A percentile compares a stretch with the other conserved stretches of the same genome.
phyloP scores from a whole-genome alignment of 352 stramenopile species.

The Achlya hypogyna region DNA sequence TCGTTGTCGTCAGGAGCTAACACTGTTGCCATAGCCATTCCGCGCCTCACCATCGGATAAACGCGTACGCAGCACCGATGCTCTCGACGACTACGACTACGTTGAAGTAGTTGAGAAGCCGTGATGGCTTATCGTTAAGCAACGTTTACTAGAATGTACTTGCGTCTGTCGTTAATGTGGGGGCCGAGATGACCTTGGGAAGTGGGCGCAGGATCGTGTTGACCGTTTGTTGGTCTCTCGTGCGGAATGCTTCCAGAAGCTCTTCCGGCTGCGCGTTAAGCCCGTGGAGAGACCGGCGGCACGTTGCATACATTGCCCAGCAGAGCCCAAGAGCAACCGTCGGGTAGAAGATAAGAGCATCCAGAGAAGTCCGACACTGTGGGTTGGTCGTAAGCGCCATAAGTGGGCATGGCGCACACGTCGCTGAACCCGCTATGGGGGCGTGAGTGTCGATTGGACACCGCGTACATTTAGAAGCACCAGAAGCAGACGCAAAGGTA shows the following conservation, averaged over 20 bases:
- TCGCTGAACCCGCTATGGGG: not conserved
- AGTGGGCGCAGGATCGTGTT: not conserved
- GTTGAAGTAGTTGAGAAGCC: slow-evolving; percentile 53
- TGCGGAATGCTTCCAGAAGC: not conserved
- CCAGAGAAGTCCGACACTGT: not conserved
- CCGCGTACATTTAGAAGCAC: not conserved
- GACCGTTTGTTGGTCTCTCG: not conserved
- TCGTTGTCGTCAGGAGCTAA: not conserved
- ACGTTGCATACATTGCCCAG: not conserved
- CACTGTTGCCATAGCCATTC: not conserved
- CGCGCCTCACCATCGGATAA: slow-evolving; percentile 26
- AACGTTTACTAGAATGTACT: not conserved
- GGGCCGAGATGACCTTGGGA: not conserved
- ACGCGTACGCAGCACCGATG: slow-evolving; percentile 44
- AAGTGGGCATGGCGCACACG: not conserved
- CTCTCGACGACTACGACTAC: slow-evolving; percentile 79
- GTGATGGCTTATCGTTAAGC: not conserved
- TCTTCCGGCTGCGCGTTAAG: not conserved
- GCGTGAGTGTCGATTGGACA: not conserved
- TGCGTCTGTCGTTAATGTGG: not conserved
- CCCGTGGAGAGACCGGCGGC: not conserved
- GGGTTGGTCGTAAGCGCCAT: not conserved
- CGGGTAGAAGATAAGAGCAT: not conserved
- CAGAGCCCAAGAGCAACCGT: not conserved
- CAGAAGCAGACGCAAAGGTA: not conserved